Conservation (phyloP, 345 rosid species). For the Crucihimalaya himalaica region DNA sequence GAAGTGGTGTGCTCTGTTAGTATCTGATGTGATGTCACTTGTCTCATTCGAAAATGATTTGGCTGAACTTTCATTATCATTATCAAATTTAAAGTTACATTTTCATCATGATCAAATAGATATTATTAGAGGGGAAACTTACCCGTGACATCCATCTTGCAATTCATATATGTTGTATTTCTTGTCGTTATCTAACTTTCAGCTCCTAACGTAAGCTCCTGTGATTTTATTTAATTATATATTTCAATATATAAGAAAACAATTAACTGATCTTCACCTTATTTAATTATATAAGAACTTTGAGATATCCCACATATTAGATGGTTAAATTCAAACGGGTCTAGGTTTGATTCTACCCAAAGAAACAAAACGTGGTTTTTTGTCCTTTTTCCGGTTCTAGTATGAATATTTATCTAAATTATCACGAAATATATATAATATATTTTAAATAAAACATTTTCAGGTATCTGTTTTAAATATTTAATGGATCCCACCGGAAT, state of each 20-base stretch:
- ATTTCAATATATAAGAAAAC: neutral
- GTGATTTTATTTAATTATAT: neutral
- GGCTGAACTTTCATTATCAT: neutral
- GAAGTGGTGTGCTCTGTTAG: neutral
- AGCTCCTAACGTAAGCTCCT: neutral
- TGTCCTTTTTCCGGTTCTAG: too few relatives aligned
- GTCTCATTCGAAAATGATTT: conserved; percentile 12
- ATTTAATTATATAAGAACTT: neutral
- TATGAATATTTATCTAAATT: too few relatives aligned
- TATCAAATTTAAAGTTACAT: conserved; percentile 1
- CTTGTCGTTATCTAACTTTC: neutral
- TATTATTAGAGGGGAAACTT: neutral
- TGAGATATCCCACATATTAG: neutral
- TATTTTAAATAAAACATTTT: too few relatives aligned
- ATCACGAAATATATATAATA: too few relatives aligned
- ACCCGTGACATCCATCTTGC: neutral
- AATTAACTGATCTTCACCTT: neutral
- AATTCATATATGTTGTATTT: neutral
- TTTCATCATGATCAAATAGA: conserved; percentile 3
- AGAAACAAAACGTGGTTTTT: too few relatives aligned
- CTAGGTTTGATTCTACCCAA: too few relatives aligned
- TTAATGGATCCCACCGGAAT: too few relatives aligned
- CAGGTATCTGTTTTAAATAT: too few relatives aligned
- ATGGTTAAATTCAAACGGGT: neutral
- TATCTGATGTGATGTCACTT: conserved; percentile 20